Base-by-base conservation (phyloP, 257 asterid genomes). In the Solanum dulcamara region DNA sequence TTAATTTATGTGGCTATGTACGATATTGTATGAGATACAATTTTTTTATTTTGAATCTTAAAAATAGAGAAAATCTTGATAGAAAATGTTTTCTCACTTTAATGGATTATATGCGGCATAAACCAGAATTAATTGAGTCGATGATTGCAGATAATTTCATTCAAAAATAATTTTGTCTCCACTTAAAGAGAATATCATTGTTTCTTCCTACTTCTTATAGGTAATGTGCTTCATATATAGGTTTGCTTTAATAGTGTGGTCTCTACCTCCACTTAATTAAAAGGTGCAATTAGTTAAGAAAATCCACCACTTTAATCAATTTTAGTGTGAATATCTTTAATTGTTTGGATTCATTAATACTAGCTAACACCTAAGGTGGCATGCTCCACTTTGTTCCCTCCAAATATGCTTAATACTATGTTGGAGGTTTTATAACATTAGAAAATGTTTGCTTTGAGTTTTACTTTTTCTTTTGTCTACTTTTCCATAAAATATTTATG, bases 301-400 rank as follows among this genome's bases (percentile, higher is more conserved):
- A 75, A 57, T 46, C 28, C 3, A 72, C 81, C 66, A 72, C 93
- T 89, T 87, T 85, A 24, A 50, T 24, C 35, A 79, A 60, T 89
- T 88, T 88, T 24, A 60, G 17, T 83, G 85, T 85, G 81, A 84
- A 79, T 85, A 84, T 82, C 35, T 88, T 88, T 22, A 91, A 86
- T 53, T 51, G 2, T 35, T 68, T 81, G 42, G 17, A 38, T 40
- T 57, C 60, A 85, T 83, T 7, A 70, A 86, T 81, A 74, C 57
- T 82, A 89, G 93, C 91, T 90, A 85, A 67, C 88, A 86, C 46
- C 85, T 86, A 85, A 90, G 93, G 94, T 93, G 91, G 90, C 91
- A 91, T 89, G 93, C 90, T 92, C 90, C 91, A 88, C 91, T 91
- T 91, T 89, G 80, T 87, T 87, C 87, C 90, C 86, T 86, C 91